Conservation (phyloP, 371 early-diverging fungal species). For the Apophysomyces elegans region DNA sequence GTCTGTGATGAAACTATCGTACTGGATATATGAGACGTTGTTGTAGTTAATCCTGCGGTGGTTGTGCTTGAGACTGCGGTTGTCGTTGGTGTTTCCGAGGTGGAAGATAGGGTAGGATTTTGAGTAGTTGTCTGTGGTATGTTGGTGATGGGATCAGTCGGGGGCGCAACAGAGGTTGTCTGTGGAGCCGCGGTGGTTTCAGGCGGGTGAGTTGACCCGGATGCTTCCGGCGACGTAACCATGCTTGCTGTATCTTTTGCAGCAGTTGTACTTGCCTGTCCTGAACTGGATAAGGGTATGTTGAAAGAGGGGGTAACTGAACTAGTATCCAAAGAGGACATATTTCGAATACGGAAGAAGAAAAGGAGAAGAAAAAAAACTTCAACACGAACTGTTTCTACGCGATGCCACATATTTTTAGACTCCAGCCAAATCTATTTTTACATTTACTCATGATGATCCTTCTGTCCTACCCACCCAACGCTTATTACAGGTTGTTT, state of each 20-base stretch:
- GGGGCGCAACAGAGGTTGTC: not conserved
- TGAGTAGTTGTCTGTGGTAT: not conserved
- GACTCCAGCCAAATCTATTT: slow-evolving; percentile 6
- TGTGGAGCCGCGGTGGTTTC: not conserved
- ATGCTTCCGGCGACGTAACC: not conserved
- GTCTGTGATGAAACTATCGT: not conserved
- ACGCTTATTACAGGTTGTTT: no score
- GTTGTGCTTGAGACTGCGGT: slow-evolving; percentile 5
- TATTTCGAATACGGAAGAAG: not conserved
- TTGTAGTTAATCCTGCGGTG: not conserved
- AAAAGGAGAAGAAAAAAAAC: slow-evolving; percentile 5
- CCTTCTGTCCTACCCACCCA: not conserved
- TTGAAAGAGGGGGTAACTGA: not conserved
- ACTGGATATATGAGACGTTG: not conserved
- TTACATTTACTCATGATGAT: not conserved
- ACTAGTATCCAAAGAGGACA: not conserved
- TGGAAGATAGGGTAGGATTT: slow-evolving; percentile 13
- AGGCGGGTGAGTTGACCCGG: not conserved
- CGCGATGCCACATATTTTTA: not conserved
- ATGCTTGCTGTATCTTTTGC: not conserved
- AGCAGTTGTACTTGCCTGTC: not conserved
- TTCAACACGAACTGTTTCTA: not conserved
- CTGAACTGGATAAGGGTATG: not conserved
- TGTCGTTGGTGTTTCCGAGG: slow-evolving; percentile 7
- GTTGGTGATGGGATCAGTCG: not conserved